Evolutionary conservation across 192 early-diverging fungal species (phyloP), one percentile per base, ranked within the genome.

Genomic region (Coemansia sp.): DNA sequence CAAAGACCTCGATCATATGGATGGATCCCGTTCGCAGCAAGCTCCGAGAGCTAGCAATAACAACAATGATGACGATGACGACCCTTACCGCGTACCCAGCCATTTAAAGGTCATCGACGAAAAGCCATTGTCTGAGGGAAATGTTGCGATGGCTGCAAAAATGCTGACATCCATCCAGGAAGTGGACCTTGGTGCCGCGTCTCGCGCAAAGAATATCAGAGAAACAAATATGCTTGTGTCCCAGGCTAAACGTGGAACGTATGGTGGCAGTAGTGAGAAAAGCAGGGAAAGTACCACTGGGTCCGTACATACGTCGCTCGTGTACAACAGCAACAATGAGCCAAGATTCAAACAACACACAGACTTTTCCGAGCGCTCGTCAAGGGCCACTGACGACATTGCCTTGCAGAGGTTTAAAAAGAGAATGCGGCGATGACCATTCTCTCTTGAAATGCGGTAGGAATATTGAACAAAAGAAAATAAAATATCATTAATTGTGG

Each of bases 81-180:
- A 90, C 52, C 70, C 90, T 26, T 93, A 88, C 67, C 78, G 84
- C 25, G 67, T 91, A 13, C 91, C 91, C 1, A 81, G 86, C 26
- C 88, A 91, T 67, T 61, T 84, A 58, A 67, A 84, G 79, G 77
- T 87, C 30, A 59, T 77, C 13, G 83, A 82, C 26, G 66, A 77
- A 42, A 88, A 88, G 59, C 89, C 88, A 2, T 85, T 92, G 31
- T 79, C 83, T 10, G 93, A 97, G 65, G 95, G 93, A 13, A 94
- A 90, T 61, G 93, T 94, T 7, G 89, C 93, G 26, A 80, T 93
- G 30, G 94, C 93, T 4, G 85, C 93, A 18, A 86, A 88, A 12
- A 94, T 97, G 93, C 68, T 97, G 33, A 93, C 93, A 7, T 92
- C 92, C 4, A 94, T 97, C 62, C 95, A 94, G 8, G 93, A 95